These are phyloP conservation scores for Pholiota microspora DNA, from an alignment of 768 basidiomycete species.

Conservation along the genomic window DNA sequence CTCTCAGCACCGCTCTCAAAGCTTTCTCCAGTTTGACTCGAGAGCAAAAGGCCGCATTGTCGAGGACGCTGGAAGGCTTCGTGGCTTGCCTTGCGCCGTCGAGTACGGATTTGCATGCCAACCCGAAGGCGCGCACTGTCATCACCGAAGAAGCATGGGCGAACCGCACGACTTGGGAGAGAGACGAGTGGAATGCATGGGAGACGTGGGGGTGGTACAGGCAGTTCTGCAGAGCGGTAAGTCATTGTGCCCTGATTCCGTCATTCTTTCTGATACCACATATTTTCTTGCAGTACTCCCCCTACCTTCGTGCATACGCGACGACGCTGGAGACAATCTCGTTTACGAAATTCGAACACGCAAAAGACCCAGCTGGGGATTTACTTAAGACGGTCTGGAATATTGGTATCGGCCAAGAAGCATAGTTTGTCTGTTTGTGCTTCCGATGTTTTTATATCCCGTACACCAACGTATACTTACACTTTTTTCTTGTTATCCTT, in stretches of 20 bases:
- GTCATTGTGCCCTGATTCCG: conserved; percentile 24
- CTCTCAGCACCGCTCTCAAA: conserved; percentile 68
- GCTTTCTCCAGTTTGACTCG: conserved; percentile 70
- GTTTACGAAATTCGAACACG: conserved; percentile 60
- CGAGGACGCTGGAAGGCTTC: conserved; percentile 76
- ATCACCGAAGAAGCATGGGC: conserved; percentile 71
- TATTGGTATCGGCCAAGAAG: conserved; percentile 61
- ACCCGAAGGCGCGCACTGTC: conserved; percentile 50
- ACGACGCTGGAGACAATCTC: conserved; percentile 70
- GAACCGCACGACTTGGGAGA: conserved; percentile 64
- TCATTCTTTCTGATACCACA: conserved; percentile 1
- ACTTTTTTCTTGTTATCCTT: too few species aligned
- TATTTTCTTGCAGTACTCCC: conserved; percentile 56
- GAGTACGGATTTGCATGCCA: conserved; percentile 41
- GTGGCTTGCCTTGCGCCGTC: conserved; percentile 56
- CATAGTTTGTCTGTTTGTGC: conserved; percentile 5
- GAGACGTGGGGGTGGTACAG: conserved; percentile 91
- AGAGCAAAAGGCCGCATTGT: conserved; percentile 74
- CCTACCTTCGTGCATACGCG: conserved; percentile 73
- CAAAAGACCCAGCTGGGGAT: conserved; percentile 52
- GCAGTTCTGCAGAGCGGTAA: conserved; percentile 80
- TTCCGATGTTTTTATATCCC: background rate
- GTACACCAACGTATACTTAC: too few species aligned
- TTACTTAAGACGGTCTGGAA: conserved; percentile 71
- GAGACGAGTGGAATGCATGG: conserved; percentile 81